Evolutionary conservation across 805 yeast species (phyloP), one percentile per base, ranked within the genome.

Genomic region (Candida morakotiae): DNA sequence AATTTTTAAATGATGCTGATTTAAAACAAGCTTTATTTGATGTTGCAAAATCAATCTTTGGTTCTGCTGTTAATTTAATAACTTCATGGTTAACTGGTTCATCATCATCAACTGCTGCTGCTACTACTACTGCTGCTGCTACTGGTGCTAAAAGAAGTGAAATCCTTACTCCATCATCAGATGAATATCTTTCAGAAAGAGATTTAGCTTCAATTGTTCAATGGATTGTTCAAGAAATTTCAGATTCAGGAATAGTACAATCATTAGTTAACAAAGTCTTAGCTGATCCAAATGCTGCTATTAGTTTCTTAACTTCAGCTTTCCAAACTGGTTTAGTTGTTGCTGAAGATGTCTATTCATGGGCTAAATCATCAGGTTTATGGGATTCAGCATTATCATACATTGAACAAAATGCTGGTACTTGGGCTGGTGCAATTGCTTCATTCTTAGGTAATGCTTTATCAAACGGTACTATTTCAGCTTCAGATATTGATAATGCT

Each of bases 281-380:
- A 46, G 59, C 60, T 27, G 58, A 67, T 56, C 73, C 73, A 37
- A 37, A 42, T 25, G 57, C 60, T 28, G 43, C 66, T 33, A 46
- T 66, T 35, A 38, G 46, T 22, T 59, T 62, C 45, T 56, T 64
- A 46, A 49, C 59, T 28, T 44, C 60, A 28, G 67, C 58, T 29
- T 56, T 63, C 41, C 46, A 55, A 43, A 49, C 52, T 31, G 71
- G 69, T 32, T 34, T 57, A 32, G 62, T 58, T 28, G 42, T 57
- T 24, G 58, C 45, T 33, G 59, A 58, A 53, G 69, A 66, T 32
- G 39, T 64, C 26, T 62, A 49, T 55, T 23, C 27, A 28, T 67
- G 69, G 69, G 60, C 69, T 41, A 60, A 64, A 51, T 39, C 47
- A 14, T 52, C 58, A 10, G 71, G 71, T 42, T 26, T 66, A 20